Conservation (phyloP, 1,284 basidiomycete species). For the Papiliotrema laurentii region DNA sequence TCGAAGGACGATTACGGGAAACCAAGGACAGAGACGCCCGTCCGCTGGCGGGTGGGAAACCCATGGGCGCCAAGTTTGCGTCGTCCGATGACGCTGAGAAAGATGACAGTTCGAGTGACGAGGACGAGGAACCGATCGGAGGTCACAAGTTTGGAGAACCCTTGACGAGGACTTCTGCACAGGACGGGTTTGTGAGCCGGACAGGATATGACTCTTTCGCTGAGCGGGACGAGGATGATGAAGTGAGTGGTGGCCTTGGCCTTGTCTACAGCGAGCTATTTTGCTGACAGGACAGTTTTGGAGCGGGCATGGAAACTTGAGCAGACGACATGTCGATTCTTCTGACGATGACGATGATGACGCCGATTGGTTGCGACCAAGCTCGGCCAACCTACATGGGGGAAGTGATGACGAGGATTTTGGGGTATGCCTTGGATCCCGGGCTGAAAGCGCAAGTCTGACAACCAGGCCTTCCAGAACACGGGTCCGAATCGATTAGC, state of each 20-base stretch:
- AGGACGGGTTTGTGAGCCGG: conserved; percentile 22
- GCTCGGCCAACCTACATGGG: conserved; percentile 8
- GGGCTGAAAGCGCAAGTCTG: conserved; percentile 6
- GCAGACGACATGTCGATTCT: conserved; percentile 28
- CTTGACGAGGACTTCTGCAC: conserved; percentile 25
- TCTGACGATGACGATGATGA: conserved; percentile 45
- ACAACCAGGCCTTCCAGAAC: conserved; percentile 19
- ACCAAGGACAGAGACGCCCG: conserved; percentile 77
- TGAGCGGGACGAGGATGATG: conserved; percentile 27
- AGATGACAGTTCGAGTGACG: conserved; percentile 21
- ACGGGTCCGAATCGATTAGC: conserved; percentile 2
- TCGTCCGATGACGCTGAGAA: conserved; percentile 13
- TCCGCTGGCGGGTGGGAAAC: conserved; percentile 68
- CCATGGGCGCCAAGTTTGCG: conserved; percentile 15
- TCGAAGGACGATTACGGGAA: conserved; percentile 73
- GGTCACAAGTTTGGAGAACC: conserved; percentile 41
- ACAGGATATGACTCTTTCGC: conserved; percentile 24
- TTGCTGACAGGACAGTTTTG: conserved; percentile 20
- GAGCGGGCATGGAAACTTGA: conserved; percentile 17
- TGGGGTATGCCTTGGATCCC: conserved; percentile 25
- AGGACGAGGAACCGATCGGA: conserved; percentile 21
- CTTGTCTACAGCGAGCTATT: not conserved
- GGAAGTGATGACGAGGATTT: conserved; percentile 37
- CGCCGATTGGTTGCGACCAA: conserved; percentile 41
- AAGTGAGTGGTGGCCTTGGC: conserved; percentile 20